These are phyloP conservation scores for Datisca glomerata DNA, from an alignment of 306 rosid genomes.

Conservation along the genomic window DNA sequence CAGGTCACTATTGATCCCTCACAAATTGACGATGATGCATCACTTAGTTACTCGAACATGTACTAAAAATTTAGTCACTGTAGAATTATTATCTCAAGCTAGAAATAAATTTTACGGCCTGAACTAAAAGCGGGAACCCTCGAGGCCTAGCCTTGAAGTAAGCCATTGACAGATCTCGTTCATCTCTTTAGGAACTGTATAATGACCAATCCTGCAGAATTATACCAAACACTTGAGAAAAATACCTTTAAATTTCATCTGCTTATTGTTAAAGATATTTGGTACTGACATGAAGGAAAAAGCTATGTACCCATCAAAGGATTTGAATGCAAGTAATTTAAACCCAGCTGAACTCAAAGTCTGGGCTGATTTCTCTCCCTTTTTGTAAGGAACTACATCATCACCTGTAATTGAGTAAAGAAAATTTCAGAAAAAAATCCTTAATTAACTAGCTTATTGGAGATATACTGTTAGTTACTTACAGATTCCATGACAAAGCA, in stretches of 20 bases:
- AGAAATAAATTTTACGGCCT: too few species aligned
- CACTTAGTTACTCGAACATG: too few species aligned
- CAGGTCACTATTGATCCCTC: too few species aligned
- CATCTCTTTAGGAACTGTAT: conserved; percentile 86
- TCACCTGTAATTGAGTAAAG: too few species aligned
- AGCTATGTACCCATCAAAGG: conserved; percentile 54
- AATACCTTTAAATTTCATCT: neutral
- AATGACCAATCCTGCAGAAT: conserved; percentile 65
- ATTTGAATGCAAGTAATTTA: conserved; percentile 55
- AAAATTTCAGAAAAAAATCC: too few species aligned
- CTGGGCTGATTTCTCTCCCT: conserved; percentile 75
- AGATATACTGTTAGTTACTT: too few species aligned
- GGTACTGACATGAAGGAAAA: neutral
- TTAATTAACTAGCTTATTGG: too few species aligned
- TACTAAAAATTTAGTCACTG: too few species aligned
- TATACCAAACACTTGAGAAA: neutral
- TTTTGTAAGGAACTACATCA: conserved; percentile 66
- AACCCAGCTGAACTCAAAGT: conserved; percentile 69
- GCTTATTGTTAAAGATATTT: neutral
- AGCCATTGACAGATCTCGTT: conserved; percentile 79
- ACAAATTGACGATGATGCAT: too few species aligned
- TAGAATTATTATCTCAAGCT: too few species aligned
- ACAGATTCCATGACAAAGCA: conserved; percentile 84
- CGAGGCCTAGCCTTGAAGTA: conserved; percentile 61
- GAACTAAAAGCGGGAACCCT: conserved; percentile 21